Evolutionary conservation across 768 basidiomycete species (phyloP).

Genomic region (Rhodocollybia butyracea): DNA sequence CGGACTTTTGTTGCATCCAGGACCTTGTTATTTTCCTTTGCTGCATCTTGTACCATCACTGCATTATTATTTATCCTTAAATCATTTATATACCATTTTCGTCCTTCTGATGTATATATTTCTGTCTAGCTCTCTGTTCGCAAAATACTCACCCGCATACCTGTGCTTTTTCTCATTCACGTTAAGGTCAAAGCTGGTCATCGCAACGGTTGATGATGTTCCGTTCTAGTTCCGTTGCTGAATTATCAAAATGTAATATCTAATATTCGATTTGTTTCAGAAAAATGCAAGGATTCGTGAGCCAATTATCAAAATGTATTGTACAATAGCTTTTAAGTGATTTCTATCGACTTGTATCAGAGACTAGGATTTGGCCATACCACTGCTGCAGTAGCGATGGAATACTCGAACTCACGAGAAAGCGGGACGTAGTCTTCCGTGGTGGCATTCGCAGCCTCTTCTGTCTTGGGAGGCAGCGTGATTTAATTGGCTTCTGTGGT

Average conservation of each 20-base stretch:
- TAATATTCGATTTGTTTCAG: too few species aligned
- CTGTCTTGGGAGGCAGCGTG: not conserved
- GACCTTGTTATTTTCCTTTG: not conserved
- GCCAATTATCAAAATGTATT: too few species aligned
- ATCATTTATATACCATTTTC: not conserved
- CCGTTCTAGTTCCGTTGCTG: too few species aligned
- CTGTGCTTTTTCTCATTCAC: not conserved
- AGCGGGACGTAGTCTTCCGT: not conserved
- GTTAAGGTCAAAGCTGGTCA: not conserved
- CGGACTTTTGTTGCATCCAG: not conserved
- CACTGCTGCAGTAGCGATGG: too few species aligned
- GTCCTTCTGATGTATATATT: not conserved
- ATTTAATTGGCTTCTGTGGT: not conserved
- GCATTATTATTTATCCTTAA: not conserved
- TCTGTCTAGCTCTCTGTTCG: not conserved
- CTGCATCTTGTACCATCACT: not conserved
- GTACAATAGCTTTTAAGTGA: too few species aligned
- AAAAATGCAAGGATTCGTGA: too few species aligned
- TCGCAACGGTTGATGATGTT: too few species aligned
- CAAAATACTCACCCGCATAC: not conserved
- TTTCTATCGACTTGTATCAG: too few species aligned
- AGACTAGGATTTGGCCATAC: too few species aligned
- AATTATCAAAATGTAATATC: too few species aligned
- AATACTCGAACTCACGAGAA: too few species aligned
- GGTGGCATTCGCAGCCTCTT: too few species aligned